Percentiles rank a stretch among this genome's conserved stretches.
Conservation (phyloP, 164 flowering plant species). For the Aristolochia contorta region DNA sequence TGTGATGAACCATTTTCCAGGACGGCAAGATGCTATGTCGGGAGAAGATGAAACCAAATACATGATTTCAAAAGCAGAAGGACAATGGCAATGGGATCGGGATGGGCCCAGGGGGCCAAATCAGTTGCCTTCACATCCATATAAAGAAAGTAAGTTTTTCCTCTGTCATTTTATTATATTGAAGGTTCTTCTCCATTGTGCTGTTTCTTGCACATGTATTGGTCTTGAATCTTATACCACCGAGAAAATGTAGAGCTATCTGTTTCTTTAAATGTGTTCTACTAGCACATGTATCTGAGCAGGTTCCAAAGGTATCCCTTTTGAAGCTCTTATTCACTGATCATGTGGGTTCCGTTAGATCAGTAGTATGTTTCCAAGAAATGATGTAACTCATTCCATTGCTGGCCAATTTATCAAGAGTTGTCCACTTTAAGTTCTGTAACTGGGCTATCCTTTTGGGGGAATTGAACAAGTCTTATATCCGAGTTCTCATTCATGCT, state of each 20-base stretch:
- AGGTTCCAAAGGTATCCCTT: not conserved
- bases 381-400: too few species aligned
- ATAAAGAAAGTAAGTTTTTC: conserved; percentile 20
- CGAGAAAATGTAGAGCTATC: too few species aligned
- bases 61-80: conserved; percentile 23
- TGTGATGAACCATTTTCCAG: conserved; percentile 16
- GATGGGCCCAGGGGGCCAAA: conserved; percentile 18
- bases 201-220: not conserved
- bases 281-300: not conserved
- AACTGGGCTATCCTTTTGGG: too few species aligned
- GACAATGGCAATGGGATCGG: conserved; percentile 34
- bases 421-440: too few species aligned
- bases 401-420: too few species aligned
- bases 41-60: conserved; percentile 25
- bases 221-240: too few species aligned
- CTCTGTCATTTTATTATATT: not conserved
- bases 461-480: too few species aligned
- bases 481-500: too few species aligned
- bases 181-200: not conserved
- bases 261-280: not conserved
- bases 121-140: conserved; percentile 19
- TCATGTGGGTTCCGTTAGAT: not conserved
- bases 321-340: not conserved
- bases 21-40: conserved; percentile 23
- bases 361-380: not conserved